These are phyloP conservation scores for Schoenoplectus tabernaemontani DNA, from an alignment of 202 grass and related monocot species.

Conservation along the genomic window DNA sequence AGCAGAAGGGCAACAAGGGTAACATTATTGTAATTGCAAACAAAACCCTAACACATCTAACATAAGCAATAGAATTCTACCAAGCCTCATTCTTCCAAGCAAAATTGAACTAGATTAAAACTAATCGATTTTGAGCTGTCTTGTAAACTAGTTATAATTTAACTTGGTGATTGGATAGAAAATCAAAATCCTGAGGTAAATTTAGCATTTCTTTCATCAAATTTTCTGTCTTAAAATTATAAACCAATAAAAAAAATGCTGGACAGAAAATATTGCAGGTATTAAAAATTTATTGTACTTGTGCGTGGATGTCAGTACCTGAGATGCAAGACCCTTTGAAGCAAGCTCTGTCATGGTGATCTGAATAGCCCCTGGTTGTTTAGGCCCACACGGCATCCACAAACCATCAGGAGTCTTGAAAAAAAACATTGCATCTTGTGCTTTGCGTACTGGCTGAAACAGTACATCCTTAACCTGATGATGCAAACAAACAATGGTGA, in stretches of 20 bases:
- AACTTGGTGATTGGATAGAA: not conserved
- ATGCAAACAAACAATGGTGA: slow-evolving; percentile 9
- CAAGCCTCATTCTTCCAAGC: not conserved
- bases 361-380: slow-evolving; percentile 55
- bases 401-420: slow-evolving; percentile 39
- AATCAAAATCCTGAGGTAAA: not conserved
- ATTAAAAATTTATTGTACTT: not conserved
- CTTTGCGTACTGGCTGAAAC: slow-evolving; percentile 84
- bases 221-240: not conserved
- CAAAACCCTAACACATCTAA: not conserved
- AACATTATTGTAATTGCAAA: not conserved
- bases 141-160: not conserved
- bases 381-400: slow-evolving; percentile 84
- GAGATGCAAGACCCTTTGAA: slow-evolving; percentile 53
- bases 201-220: not conserved
- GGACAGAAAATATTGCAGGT: not conserved
- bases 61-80: not conserved
- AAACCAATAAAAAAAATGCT: not conserved
- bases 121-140: not conserved
- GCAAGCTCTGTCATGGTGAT: slow-evolving; percentile 79
- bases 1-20: not conserved
- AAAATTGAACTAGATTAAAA: not conserved
- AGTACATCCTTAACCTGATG: slow-evolving; percentile 83
- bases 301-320: slow-evolving; percentile 29
- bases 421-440: slow-evolving; percentile 92